phyloP scores from a whole-genome alignment of 2,329 filamentous ascomycete genomes.

The Apiospora kogelbergensis region DNA sequence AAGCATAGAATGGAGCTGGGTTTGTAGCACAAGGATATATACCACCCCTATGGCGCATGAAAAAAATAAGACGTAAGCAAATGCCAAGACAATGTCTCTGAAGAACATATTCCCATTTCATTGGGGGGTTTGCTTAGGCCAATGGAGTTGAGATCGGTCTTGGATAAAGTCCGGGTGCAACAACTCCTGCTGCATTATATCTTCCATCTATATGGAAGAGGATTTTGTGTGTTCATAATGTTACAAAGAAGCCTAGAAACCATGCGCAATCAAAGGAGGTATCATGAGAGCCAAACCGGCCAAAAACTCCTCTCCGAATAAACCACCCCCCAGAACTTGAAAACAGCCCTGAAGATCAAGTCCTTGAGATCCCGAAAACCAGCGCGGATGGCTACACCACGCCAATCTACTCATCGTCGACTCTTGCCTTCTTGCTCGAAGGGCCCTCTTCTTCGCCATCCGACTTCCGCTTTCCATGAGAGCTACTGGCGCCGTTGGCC shows the following conservation, averaged over 20 bases:
- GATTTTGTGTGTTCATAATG: not conserved
- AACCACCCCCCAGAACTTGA: conserved; percentile 18
- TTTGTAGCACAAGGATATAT: not conserved
- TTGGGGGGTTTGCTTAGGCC: not conserved
- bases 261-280: conserved; percentile 25
- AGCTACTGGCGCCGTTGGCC: conserved; percentile 8
- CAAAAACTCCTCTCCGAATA: not conserved
- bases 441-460: conserved; percentile 27
- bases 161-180: not conserved
- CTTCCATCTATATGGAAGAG: conserved; percentile 2
- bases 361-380: conserved; percentile 6
- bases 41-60: not conserved
- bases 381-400: conserved; percentile 15
- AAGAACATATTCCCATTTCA: not conserved
- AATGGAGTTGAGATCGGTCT: not conserved
- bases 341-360: conserved; percentile 10
- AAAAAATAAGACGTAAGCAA: not conserved
- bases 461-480: conserved; percentile 49
- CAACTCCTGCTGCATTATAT: not conserved
- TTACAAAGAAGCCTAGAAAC: conserved; percentile 4
- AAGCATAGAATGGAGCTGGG: not conserved
- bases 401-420: conserved; percentile 30
- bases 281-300: conserved; percentile 21
- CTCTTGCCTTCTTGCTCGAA: conserved; percentile 46
- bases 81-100: not conserved